Evolutionary conservation across 768 basidiomycete genomes (phyloP).

Genomic region (Leccinellum rugosiceps): DNA sequence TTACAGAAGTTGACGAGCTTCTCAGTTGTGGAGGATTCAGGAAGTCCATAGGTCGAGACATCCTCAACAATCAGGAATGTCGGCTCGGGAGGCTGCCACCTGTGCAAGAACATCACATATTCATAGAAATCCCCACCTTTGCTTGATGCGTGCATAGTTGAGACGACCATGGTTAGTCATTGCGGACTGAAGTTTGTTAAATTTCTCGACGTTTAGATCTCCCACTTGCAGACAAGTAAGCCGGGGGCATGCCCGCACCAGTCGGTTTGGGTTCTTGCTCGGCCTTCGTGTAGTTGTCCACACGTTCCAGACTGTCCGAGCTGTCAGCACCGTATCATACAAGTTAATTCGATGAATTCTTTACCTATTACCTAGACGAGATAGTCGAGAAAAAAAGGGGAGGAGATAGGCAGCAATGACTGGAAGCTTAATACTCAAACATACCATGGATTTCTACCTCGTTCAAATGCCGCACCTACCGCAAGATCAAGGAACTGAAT

Average conservation of each 20-base stretch:
- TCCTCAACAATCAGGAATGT: too few relatives aligned
- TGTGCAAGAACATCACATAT: too few relatives aligned
- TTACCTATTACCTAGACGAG: not conserved
- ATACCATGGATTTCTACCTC: slow-evolving; percentile 46
- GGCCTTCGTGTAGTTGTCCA: not conserved
- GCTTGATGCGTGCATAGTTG: too few relatives aligned
- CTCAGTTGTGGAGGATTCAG: too few relatives aligned
- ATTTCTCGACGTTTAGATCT: slow-evolving; percentile 3
- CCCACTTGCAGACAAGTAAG: not conserved
- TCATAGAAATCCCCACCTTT: too few relatives aligned
- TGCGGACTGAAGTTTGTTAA: too few relatives aligned
- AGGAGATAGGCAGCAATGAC: not conserved
- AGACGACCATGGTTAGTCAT: too few relatives aligned
- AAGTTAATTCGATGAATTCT: too few relatives aligned
- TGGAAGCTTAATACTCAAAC: slow-evolving; percentile 41
- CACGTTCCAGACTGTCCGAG: not conserved
- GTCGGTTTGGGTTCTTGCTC: not conserved
- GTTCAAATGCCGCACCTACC: slow-evolving; percentile 44
- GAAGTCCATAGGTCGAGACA: too few relatives aligned
- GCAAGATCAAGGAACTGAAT: slow-evolving; percentile 56
- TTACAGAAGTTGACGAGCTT: too few relatives aligned
- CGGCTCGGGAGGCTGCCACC: too few relatives aligned
- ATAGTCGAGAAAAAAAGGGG: too few relatives aligned
- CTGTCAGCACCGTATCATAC: not conserved
- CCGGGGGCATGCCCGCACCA: not conserved